Evolutionary conservation across 495 filamentous ascomycete species (phyloP).

Genomic region (Lasiosphaeria ovina): DNA sequence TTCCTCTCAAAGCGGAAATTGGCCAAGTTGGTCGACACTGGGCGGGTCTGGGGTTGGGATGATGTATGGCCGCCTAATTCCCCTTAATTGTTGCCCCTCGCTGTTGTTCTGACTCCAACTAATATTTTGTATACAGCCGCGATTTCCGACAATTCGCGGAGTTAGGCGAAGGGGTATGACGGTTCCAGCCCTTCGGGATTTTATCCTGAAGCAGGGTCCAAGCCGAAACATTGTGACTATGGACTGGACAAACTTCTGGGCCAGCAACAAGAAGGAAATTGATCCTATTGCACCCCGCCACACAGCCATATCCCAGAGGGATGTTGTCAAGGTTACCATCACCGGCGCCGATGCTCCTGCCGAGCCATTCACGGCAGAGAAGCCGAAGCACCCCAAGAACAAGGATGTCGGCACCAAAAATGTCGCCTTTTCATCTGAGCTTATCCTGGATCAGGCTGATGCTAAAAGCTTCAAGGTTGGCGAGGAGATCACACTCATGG

Average conservation of each 20-base stretch:
- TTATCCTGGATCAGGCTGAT: slow-evolving; percentile 84
- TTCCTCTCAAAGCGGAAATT: slow-evolving; percentile 85
- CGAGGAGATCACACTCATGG: slow-evolving; percentile 94
- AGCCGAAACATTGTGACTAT: slow-evolving; percentile 84
- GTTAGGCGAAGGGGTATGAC: slow-evolving; percentile 89
- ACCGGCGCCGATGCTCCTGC: slow-evolving; percentile 61
- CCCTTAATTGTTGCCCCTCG: slow-evolving; percentile 29
- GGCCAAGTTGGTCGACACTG: slow-evolving; percentile 84
- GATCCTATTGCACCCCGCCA: slow-evolving; percentile 84
- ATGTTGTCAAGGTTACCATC: slow-evolving; percentile 65
- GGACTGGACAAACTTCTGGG: slow-evolving; percentile 92
- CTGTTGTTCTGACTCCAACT: too few species aligned
- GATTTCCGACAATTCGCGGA: slow-evolving; percentile 92
- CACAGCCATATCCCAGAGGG: slow-evolving; percentile 70
- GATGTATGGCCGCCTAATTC: slow-evolving; percentile 27
- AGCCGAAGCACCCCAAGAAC: slow-evolving; percentile 86
- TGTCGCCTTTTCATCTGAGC: slow-evolving; percentile 66
- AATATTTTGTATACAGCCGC: slow-evolving; percentile 41
- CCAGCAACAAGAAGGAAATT: slow-evolving; percentile 92
- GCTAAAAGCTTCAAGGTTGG: slow-evolving; percentile 75
- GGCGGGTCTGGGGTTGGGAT: slow-evolving; percentile 89
- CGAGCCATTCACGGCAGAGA: slow-evolving; percentile 65
- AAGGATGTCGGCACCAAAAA: slow-evolving; percentile 78
- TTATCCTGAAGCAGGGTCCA: slow-evolving; percentile 90
- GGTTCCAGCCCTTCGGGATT: slow-evolving; percentile 81